Percentiles rank a stretch among this genome's conserved stretches.
phyloP scores from a whole-genome alignment of 2,329 filamentous ascomycete genomes.

The Pseudogymnoascus sp. region DNA sequence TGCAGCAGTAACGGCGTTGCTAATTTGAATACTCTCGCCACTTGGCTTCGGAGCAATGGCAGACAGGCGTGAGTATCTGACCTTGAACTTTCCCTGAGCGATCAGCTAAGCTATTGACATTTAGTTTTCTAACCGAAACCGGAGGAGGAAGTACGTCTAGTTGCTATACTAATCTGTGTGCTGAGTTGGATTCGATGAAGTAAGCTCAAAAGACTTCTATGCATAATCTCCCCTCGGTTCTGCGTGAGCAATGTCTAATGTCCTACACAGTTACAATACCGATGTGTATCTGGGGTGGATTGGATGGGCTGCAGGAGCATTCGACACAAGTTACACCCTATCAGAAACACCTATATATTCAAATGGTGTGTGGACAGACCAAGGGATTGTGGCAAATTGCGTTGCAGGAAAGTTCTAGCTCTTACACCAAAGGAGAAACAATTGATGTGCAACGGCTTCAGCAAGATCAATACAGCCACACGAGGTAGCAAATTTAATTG shows the following conservation, averaged over 20 bases:
- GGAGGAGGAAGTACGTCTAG: constrained; percentile 30
- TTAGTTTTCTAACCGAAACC: constrained; percentile 36
- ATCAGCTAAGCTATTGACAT: constrained; percentile 4
- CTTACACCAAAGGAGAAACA: too few species aligned
- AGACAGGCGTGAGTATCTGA: constrained; percentile 35
- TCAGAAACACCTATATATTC: constrained; percentile 19
- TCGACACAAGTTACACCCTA: constrained; percentile 21
- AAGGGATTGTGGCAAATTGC: constrained; percentile 2
- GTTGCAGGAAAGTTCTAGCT: neutral
- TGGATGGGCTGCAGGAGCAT: constrained; percentile 32
- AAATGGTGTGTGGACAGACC: constrained; percentile 21
- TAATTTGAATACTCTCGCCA: constrained; percentile 38
- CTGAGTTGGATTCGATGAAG: neutral
- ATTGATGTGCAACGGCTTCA: too few species aligned
- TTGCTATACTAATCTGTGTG: neutral
- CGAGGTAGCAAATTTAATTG: too few species aligned
- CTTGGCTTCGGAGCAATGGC: constrained; percentile 40
- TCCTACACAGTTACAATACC: constrained; percentile 15
- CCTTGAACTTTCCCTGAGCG: neutral
- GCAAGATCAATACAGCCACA: too few species aligned
- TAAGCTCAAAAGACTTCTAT: neutral
- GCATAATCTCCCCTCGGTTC: neutral
- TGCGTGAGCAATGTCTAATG: neutral
- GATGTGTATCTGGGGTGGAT: constrained; percentile 29
- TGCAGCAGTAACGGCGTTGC: constrained; percentile 47